Conservation (phyloP, 2,329 filamentous ascomycete species). For the Cercospora janseana region DNA sequence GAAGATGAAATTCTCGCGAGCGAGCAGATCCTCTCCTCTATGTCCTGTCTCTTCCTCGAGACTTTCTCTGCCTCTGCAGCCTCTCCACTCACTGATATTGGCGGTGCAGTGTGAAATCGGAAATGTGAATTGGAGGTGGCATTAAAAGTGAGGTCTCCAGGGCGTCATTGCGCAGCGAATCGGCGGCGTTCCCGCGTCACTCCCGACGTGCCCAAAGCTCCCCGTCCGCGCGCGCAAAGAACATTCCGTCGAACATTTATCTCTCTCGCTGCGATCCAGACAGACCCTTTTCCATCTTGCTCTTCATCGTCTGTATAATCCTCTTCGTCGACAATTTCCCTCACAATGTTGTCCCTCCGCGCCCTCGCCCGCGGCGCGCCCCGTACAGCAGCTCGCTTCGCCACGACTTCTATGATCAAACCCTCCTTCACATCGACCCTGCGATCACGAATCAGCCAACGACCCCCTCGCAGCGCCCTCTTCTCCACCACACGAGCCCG, state of each 20-base stretch:
- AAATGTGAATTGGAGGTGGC: neutral
- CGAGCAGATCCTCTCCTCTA: too few species aligned
- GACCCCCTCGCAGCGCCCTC: conserved; percentile 31
- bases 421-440: conserved; percentile 28
- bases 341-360: conserved; percentile 47
- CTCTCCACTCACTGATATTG: too few species aligned
- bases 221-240: neutral
- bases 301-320: conserved; percentile 3
- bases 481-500: conserved; percentile 46
- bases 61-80: too few species aligned
- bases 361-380: conserved; percentile 47
- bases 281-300: conserved; percentile 1
- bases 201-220: conserved; percentile 9
- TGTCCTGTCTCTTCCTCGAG: too few species aligned
- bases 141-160: neutral
- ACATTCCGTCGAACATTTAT: conserved; percentile 8
- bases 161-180: conserved; percentile 10
- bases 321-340: neutral
- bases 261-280: neutral
- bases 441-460: conserved; percentile 22
- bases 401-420: conserved; percentile 41
- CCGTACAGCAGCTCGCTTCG: conserved; percentile 44
- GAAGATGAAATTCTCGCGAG: too few species aligned
- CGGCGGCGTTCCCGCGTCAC: conserved; percentile 1
- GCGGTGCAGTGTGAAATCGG: too few species aligned